phyloP scores from a whole-genome alignment of 1,284 basidiomycete species.

The Marasmius sp. region DNA sequence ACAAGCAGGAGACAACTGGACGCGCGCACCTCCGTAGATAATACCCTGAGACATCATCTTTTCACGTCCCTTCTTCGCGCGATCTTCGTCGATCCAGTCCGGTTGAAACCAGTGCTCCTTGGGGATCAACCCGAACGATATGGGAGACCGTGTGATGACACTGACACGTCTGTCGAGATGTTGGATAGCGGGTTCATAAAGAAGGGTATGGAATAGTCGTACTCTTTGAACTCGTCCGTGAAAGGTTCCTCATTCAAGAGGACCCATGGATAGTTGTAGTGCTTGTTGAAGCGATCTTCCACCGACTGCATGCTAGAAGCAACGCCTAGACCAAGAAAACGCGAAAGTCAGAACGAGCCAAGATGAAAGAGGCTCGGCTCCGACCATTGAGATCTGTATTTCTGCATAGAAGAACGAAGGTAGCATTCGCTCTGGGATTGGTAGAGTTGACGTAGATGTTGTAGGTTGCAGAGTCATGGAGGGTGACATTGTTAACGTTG shows the following conservation, averaged over 20 bases:
- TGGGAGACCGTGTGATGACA: constrained; percentile 49
- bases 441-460: constrained; percentile 10
- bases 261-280: constrained; percentile 70
- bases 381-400: constrained; percentile 49
- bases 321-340: constrained; percentile 45
- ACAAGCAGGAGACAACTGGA: background rate
- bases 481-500: background rate
- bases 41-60: constrained; percentile 63
- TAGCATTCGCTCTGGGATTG: constrained; percentile 33
- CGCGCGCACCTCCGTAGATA: constrained; percentile 60
- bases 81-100: constrained; percentile 76
- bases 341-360: constrained; percentile 28
- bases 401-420: constrained; percentile 37
- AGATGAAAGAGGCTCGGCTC: constrained; percentile 22
- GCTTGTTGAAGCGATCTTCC: constrained; percentile 63
- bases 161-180: constrained; percentile 48
- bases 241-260: constrained; percentile 74
- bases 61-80: constrained; percentile 61
- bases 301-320: constrained; percentile 53
- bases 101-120: constrained; percentile 80
- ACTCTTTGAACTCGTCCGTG: constrained; percentile 68
- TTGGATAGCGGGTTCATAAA: background rate
- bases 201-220: constrained; percentile 13
- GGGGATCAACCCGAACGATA: constrained; percentile 73
- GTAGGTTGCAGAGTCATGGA: background rate